These are phyloP conservation scores for Casaregolazyma suthepensis DNA, from an alignment of 1,139 yeast genomes.

Conservation along the genomic window DNA sequence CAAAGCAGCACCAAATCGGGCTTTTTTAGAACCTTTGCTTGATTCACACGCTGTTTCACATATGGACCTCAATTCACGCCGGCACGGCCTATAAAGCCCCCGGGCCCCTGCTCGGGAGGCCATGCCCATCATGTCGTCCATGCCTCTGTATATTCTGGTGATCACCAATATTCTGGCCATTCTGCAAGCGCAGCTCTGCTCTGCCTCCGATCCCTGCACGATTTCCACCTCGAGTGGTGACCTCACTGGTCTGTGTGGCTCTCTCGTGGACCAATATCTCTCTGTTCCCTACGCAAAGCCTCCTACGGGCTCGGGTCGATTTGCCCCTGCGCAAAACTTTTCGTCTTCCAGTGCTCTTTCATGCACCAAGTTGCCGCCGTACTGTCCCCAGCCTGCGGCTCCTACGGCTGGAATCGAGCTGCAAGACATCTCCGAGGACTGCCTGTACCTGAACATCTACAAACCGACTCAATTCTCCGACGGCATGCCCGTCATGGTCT, in stretches of 20 bases:
- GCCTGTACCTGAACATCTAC: conserved; percentile 27
- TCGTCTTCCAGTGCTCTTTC: not conserved
- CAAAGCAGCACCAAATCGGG: not conserved
- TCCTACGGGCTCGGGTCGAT: conserved; percentile 18
- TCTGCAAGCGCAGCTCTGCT: not conserved
- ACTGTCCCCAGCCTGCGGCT: conserved; percentile 22
- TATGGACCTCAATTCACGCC: not conserved
- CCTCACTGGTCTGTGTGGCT: conserved; percentile 4
- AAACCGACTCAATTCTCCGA: conserved; percentile 16
- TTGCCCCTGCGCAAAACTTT: conserved; percentile 9
- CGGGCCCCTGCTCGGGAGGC: not conserved
- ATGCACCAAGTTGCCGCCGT: conserved; percentile 16
- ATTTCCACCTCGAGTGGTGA: conserved; percentile 6
- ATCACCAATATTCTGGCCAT: not conserved
- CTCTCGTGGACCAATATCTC: conserved; percentile 7
- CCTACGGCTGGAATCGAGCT: not conserved
- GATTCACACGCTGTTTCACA: not conserved
- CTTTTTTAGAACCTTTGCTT: not conserved
- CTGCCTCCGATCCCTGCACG: not conserved
- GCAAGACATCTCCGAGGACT: conserved; percentile 21
- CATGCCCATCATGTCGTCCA: not conserved
- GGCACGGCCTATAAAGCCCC: not conserved
- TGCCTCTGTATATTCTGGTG: not conserved
- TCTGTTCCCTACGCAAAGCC: conserved; percentile 25
- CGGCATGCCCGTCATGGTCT: conserved; percentile 29